Conservation (phyloP, 352 stramenopile species). For the Globisporangium sylvaticum region DNA sequence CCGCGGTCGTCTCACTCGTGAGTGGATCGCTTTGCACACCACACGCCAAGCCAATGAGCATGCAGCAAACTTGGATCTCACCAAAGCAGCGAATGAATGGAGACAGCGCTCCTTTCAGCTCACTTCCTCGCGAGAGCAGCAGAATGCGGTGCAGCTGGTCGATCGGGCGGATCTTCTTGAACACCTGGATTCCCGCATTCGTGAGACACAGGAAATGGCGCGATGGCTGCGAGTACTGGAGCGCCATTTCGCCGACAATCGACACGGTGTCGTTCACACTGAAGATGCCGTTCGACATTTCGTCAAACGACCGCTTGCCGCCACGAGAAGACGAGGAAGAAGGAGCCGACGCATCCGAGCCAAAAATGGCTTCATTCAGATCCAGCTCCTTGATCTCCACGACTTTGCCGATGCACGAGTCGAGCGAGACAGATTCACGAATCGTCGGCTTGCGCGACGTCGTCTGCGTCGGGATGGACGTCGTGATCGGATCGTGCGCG, state of each 20-base stretch:
- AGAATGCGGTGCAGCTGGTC: slow-evolving; percentile 83
- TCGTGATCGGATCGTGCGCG: slow-evolving; percentile 70
- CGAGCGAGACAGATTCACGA: slow-evolving; percentile 69
- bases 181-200: slow-evolving; percentile 83
- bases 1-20: slow-evolving; percentile 48
- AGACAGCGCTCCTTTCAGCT: slow-evolving; percentile 58
- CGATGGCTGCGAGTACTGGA: slow-evolving; percentile 77
- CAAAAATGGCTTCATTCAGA: slow-evolving; percentile 14
- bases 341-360: slow-evolving; percentile 12
- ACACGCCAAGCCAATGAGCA: slow-evolving; percentile 87
- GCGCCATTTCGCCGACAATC: slow-evolving; percentile 76
- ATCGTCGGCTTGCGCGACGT: slow-evolving; percentile 63
- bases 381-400: slow-evolving; percentile 76
- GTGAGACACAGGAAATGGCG: slow-evolving; percentile 86
- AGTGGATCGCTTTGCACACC: slow-evolving; percentile 78
- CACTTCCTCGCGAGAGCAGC: slow-evolving; percentile 56
- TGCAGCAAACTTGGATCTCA: slow-evolving; percentile 80
- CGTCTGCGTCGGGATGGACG: slow-evolving; percentile 49
- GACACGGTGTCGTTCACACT: slow-evolving; percentile 25
- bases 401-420: slow-evolving; percentile 80
- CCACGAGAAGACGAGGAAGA: slow-evolving; percentile 9
- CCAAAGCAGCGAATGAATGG: slow-evolving; percentile 84
- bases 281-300: slow-evolving; percentile 50
- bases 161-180: slow-evolving; percentile 87
- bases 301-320: slow-evolving; percentile 73